Evolutionary conservation across 1,284 basidiomycete genomes (phyloP).

Genomic region (Sphaerobolus stellatus): DNA sequence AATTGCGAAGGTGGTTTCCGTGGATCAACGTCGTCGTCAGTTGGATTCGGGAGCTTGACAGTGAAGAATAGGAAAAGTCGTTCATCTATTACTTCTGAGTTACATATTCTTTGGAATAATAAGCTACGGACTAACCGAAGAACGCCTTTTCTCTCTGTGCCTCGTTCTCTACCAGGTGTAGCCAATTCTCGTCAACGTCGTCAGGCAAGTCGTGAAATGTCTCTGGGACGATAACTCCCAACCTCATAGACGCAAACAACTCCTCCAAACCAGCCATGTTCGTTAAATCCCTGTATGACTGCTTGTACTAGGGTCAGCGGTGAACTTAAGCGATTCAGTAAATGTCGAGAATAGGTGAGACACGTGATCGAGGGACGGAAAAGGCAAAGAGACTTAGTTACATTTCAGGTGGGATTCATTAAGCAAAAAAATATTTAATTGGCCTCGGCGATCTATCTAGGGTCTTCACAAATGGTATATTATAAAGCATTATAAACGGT

Average conservation of each 20-base stretch:
- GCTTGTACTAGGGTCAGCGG: too few relatives aligned
- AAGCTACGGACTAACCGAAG: slow-evolving; percentile 57
- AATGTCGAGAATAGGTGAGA: too few relatives aligned
- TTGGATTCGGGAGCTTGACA: slow-evolving; percentile 49
- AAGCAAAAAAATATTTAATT: too few relatives aligned
- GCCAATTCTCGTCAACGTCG: slow-evolving; percentile 51
- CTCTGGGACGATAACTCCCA: slow-evolving; percentile 68
- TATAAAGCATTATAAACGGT: too few relatives aligned
- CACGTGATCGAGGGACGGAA: too few relatives aligned
- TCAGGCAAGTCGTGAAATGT: slow-evolving; percentile 58
- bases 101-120: slow-evolving; percentile 24
- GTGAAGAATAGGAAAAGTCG: slow-evolving; percentile 68
- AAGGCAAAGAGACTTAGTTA: too few relatives aligned
- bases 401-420: too few relatives aligned
- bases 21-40: slow-evolving; percentile 34
- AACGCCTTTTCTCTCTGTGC: slow-evolving; percentile 62
- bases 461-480: too few relatives aligned
- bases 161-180: slow-evolving; percentile 39
- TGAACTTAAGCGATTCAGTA: too few relatives aligned
- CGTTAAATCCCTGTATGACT: not conserved
- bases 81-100: slow-evolving; percentile 50
- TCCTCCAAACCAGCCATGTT: slow-evolving; percentile 41
- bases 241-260: slow-evolving; percentile 59
- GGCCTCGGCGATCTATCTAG: too few relatives aligned
- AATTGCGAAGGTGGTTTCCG: slow-evolving; percentile 53